Evolutionary conservation across 441 rosid genomes (phyloP), one percentile per base, ranked within the genome.

Genomic region (Populus hybrid): DNA sequence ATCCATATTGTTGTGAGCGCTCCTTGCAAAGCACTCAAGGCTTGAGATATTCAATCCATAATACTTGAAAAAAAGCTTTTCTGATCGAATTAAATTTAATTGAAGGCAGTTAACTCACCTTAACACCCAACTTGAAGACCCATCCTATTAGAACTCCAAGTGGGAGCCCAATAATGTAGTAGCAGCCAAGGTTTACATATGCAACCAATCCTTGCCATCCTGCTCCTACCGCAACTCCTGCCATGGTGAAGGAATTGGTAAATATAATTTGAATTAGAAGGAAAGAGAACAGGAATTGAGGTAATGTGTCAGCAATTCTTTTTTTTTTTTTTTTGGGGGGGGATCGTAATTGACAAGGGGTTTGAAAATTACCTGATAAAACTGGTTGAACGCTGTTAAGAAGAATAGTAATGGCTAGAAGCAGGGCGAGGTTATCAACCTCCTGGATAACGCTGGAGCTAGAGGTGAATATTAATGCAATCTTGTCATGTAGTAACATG

Each of bases 141-240:
- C 86, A 88, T 2, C 92, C 93, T 86, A 92, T 84, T 3, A 89
- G 8, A 79, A 84, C 10, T 30, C 97, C 97, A 23, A 92, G 90
- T 0, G 98, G 97, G 34, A 92, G 87, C 18, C 97, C 97, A 67
- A 91, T 63, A 5, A 85, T 21, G 70, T 92, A 94, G 81, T 90
- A 94, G 72, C 97, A 92, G 3, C 92, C 92, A 40, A 94, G 71
- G 78, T 94, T 94, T 79, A 94, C 67, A 59, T 83, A 94, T 1
- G 98, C 98, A 50, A 92, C 95, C 7, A 68, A 35, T 18, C 89
- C 82, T 84, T 94, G 97, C 95, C 97, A 90, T 23, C 97, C 96
- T 1, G 93, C 90, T 42, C 98, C 97, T 10, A 92, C 85, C 10
- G 96, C 98, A 46, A 88, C 98, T 36, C 97, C 97, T 94, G 81